Percentiles rank a stretch among this genome's conserved stretches.
Conservation (phyloP, 1,284 basidiomycete species). For the Singerocomus inundabilis region DNA sequence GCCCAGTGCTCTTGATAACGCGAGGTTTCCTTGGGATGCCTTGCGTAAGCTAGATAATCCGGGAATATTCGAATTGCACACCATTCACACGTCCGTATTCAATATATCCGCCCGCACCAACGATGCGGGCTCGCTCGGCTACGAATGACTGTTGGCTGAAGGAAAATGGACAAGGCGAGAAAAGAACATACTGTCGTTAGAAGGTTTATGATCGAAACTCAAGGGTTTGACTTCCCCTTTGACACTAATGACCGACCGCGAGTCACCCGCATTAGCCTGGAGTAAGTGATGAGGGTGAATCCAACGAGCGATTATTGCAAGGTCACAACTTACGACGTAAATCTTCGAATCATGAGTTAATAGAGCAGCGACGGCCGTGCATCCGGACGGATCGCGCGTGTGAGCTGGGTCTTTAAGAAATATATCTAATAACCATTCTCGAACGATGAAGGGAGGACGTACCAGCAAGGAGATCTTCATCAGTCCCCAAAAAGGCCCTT, state of each 20-base stretch:
- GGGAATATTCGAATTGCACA: slow-evolving; percentile 37
- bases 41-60: slow-evolving; percentile 1
- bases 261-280: slow-evolving; percentile 98
- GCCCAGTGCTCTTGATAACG: slow-evolving; percentile 91
- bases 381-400: slow-evolving; percentile 91
- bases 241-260: slow-evolving; percentile 85
- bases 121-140: slow-evolving; percentile 88
- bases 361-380: slow-evolving; percentile 91
- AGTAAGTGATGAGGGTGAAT: background rate
- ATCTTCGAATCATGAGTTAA: slow-evolving; percentile 79
- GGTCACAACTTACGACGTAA: slow-evolving; percentile 57
- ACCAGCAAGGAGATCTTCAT: slow-evolving; percentile 92
- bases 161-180: background rate
- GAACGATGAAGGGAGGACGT: slow-evolving; percentile 26
- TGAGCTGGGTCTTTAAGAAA: slow-evolving; percentile 71
- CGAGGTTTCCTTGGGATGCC: slow-evolving; percentile 78
- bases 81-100: slow-evolving; percentile 98
- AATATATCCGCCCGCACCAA: slow-evolving; percentile 93
- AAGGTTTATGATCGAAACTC: slow-evolving; percentile 96
- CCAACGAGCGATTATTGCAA: background rate
- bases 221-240: slow-evolving; percentile 86
- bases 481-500: slow-evolving; percentile 88
- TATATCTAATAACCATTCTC: background rate
- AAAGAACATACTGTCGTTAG: slow-evolving; percentile 66
- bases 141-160: slow-evolving; percentile 10